Conservation (phyloP, 257 asterid genomes). For the Eustoma russellianum region DNA sequence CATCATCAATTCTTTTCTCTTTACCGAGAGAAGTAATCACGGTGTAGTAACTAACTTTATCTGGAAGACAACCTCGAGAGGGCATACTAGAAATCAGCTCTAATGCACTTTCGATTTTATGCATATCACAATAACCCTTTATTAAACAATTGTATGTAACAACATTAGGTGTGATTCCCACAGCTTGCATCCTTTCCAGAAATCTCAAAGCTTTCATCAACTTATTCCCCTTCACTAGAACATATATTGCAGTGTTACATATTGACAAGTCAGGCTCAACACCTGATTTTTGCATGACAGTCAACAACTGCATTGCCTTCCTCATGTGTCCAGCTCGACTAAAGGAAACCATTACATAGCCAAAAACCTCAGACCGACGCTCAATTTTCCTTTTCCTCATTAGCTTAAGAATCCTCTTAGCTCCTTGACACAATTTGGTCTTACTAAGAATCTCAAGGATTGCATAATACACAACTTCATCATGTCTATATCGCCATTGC, state of each 20-base stretch:
- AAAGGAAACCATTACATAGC: slow-evolving; percentile 84
- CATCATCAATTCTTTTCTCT: slow-evolving; percentile 48
- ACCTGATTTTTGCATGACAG: slow-evolving; percentile 68
- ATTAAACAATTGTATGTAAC: slow-evolving; percentile 61
- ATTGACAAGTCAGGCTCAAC: slow-evolving; percentile 46
- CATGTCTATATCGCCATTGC: no score
- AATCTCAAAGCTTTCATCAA: slow-evolving; percentile 75
- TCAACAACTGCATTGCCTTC: slow-evolving; percentile 73
- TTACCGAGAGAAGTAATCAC: slow-evolving; percentile 61
- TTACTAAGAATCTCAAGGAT: no score
- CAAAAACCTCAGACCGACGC: slow-evolving; percentile 61
- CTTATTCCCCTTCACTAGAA: slow-evolving; percentile 69
- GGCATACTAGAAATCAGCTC: no score
- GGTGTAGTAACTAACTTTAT: slow-evolving; percentile 73
- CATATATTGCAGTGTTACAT: slow-evolving; percentile 75
- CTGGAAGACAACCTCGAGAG: slow-evolving; percentile 59
- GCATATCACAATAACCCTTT: no score
- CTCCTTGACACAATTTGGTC: no score
- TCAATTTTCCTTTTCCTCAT: slow-evolving; percentile 56
- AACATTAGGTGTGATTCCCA: slow-evolving; percentile 64
- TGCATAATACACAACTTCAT: no score
- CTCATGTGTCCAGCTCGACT: slow-evolving; percentile 85
- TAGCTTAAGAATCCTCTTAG: slow-evolving; percentile 65
- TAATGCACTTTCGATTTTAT: no score
- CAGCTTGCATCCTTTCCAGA: slow-evolving; percentile 59